Evolutionary conservation across 495 filamentous ascomycete species (phyloP).

Genomic region (Neurospora hispaniola): DNA sequence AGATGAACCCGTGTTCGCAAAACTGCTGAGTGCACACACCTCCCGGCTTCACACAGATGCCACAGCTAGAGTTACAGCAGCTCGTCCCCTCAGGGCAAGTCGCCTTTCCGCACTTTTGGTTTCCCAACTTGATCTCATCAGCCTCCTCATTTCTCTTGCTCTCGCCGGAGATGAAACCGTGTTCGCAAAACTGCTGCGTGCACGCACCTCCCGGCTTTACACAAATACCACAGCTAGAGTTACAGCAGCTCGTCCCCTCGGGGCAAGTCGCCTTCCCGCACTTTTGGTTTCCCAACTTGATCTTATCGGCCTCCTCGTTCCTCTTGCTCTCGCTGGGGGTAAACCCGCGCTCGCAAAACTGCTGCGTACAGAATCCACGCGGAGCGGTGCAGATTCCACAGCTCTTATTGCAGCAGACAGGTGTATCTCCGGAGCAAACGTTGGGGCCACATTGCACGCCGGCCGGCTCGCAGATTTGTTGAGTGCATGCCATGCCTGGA

Average conservation of each 20-base stretch:
- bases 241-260: conserved; percentile 12
- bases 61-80: conserved; percentile 19
- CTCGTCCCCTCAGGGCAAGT: conserved; percentile 6
- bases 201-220: conserved; percentile 11
- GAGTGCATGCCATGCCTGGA: conserved; percentile 1
- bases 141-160: not conserved
- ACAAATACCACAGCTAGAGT: conserved; percentile 15
- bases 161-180: not conserved
- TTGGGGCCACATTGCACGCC: not conserved
- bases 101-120: conserved; percentile 7
- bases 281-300: not conserved
- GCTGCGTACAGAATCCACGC: conserved; percentile 9
- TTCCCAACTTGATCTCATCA: not conserved
- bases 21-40: conserved; percentile 11
- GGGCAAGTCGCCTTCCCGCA: conserved; percentile 12
- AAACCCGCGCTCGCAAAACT: conserved; percentile 7
- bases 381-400: conserved; percentile 14
- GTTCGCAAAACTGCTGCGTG: conserved; percentile 10
- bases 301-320: not conserved
- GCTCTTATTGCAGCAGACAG: not conserved
- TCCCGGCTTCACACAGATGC: conserved; percentile 12
- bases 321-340: not conserved
- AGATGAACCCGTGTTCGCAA: not conserved
- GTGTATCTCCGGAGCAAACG: not conserved
- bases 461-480: not conserved